A percentile compares a stretch with the other conserved stretches of the same genome.
Evolutionary conservation across 2,329 filamentous ascomycete species (phyloP).

Genomic region (Pseudocercospora vitis): DNA sequence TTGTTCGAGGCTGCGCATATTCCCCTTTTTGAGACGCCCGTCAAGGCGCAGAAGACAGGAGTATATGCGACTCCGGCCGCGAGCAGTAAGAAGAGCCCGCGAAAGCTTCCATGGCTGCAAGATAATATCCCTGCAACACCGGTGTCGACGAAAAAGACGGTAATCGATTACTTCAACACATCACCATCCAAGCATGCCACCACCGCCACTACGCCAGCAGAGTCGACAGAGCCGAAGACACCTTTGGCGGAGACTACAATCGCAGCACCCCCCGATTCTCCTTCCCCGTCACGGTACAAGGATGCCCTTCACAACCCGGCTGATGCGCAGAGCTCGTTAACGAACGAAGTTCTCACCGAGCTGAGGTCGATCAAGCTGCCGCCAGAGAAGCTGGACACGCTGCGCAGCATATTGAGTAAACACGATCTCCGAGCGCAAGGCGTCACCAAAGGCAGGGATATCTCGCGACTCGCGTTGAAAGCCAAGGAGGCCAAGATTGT

Average conservation of each 20-base stretch:
- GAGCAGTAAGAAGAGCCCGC: constrained; percentile 30
- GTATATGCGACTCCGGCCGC: constrained; percentile 42
- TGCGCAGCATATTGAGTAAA: constrained; percentile 52
- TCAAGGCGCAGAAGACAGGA: constrained; percentile 42
- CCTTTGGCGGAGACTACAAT: neutral
- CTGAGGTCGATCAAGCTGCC: constrained; percentile 25
- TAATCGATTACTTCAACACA: constrained; percentile 27
- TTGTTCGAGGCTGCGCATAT: constrained; percentile 32
- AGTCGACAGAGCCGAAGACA: constrained; percentile 5
- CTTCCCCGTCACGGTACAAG: constrained; percentile 29
- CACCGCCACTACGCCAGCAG: constrained; percentile 19
- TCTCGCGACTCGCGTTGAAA: constrained; percentile 61
- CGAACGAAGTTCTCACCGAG: constrained; percentile 27
- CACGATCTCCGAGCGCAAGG: constrained; percentile 62
- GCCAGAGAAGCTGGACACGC: constrained; percentile 32
- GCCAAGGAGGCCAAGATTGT: constrained; percentile 64
- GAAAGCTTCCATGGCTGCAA: constrained; percentile 43
- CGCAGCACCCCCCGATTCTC: constrained; percentile 17
- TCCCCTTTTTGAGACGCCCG: constrained; percentile 41
- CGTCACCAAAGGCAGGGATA: constrained; percentile 64
- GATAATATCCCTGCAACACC: constrained; percentile 23
- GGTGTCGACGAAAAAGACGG: constrained; percentile 31
- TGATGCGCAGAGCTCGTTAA: constrained; percentile 29
- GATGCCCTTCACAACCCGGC: constrained; percentile 31
- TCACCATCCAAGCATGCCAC: constrained; percentile 29